phyloP scores from a whole-genome alignment of 805 yeast genomes.

The Candida koratica region DNA sequence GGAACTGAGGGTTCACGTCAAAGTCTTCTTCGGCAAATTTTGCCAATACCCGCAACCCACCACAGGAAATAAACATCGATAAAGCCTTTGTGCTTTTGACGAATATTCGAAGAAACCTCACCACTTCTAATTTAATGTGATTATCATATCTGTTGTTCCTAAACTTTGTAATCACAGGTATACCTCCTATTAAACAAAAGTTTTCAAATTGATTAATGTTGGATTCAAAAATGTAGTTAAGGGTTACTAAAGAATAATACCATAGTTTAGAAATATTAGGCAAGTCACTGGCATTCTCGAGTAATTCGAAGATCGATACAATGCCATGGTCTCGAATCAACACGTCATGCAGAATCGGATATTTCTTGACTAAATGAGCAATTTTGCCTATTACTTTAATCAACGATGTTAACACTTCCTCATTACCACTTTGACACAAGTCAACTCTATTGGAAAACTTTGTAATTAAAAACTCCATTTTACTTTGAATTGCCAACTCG shows the following conservation, averaged over 20 bases:
- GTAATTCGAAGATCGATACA: constrained; percentile 34
- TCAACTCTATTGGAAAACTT: constrained; percentile 33
- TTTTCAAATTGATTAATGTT: constrained; percentile 34
- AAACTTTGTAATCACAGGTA: constrained; percentile 39
- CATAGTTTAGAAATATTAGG: constrained; percentile 33
- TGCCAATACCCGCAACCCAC: constrained; percentile 42
- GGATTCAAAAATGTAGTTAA: constrained; percentile 31
- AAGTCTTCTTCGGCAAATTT: constrained; percentile 47
- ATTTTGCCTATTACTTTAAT: constrained; percentile 36
- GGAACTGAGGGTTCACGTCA: constrained; percentile 34
- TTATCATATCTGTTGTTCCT: constrained; percentile 27
- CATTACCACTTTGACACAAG: constrained; percentile 25
- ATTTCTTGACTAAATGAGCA: constrained; percentile 35
- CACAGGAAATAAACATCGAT: constrained; percentile 42
- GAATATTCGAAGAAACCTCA: constrained; percentile 30
- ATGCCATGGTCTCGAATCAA: constrained; percentile 42
- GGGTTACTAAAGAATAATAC: constrained; percentile 32
- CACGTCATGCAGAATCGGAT: constrained; percentile 36
- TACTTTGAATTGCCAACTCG: constrained; percentile 38
- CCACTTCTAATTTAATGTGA: constrained; percentile 35
- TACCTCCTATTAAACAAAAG: constrained; percentile 42
- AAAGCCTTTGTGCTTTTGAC: constrained; percentile 33
- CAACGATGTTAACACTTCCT: constrained; percentile 26
- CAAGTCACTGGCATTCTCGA: constrained; percentile 33
- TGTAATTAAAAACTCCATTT: constrained; percentile 34